Evolutionary conservation across 1,284 basidiomycete species (phyloP).

Genomic region (Fomitopsis betulina): DNA sequence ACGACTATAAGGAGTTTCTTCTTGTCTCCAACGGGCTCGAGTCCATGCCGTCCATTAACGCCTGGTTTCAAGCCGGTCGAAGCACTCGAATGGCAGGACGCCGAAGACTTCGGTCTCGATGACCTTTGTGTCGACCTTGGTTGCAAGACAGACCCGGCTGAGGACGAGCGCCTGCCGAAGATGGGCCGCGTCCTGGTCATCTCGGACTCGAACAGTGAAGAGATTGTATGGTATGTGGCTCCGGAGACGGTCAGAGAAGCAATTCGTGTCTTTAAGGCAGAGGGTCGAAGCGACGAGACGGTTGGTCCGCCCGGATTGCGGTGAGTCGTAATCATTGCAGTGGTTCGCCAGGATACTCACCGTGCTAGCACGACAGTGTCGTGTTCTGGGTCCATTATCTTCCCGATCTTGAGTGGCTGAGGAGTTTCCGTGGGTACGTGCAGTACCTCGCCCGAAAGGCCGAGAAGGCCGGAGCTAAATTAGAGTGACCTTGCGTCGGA

Average conservation of each 20-base stretch:
- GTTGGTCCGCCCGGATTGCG: not conserved
- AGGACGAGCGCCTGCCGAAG: not conserved
- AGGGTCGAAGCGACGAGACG: not conserved
- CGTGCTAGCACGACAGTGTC: not conserved
- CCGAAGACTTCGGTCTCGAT: not conserved
- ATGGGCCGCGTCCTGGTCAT: not conserved
- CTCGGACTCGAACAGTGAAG: not conserved
- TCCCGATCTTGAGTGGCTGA: not conserved
- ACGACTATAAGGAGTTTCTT: not conserved
- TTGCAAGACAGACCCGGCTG: not conserved
- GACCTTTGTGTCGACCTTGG: not conserved
- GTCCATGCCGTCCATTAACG: not conserved
- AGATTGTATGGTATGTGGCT: not conserved
- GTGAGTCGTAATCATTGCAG: not conserved
- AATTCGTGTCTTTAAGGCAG: not conserved
- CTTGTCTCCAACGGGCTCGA: not conserved
- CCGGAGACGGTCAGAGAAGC: not conserved
- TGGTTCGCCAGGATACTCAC: not conserved
- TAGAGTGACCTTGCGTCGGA: not conserved
- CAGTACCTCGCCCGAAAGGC: not conserved
- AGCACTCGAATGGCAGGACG: not conserved
- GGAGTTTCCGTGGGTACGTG: not conserved
- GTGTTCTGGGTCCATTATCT: not conserved
- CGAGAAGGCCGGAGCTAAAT: not conserved
- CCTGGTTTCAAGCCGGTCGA: not conserved